phyloP scores from a whole-genome alignment of 306 rosid species.

The Malus domestica region DNA sequence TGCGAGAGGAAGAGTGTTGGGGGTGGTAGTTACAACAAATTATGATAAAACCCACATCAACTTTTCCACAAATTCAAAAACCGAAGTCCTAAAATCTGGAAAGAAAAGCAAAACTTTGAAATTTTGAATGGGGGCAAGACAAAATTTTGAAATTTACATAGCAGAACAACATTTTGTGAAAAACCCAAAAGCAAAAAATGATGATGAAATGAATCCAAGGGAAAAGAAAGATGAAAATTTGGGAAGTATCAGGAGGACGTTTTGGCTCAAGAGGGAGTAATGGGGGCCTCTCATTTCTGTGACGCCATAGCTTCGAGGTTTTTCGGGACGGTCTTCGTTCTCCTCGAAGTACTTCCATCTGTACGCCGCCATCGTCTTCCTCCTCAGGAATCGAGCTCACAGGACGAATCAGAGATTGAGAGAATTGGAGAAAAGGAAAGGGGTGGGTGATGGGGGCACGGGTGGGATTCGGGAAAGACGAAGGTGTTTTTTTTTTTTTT shows the following conservation, averaged over 20 bases:
- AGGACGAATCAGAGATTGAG: background rate
- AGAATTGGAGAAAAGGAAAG: background rate
- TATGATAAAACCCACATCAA: background rate
- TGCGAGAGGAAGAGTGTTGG: too few species aligned
- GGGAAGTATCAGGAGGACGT: conserved; percentile 50
- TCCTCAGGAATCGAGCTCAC: background rate
- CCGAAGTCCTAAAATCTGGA: background rate
- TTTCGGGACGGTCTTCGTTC: conserved; percentile 81
- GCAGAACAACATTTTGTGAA: background rate
- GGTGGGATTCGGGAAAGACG: too few species aligned
- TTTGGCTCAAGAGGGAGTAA: conserved; percentile 44
- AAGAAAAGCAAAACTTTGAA: background rate
- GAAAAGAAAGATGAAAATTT: background rate
- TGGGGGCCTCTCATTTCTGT: conserved; percentile 79
- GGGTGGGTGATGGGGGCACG: too few species aligned
- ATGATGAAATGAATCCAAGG: too few species aligned
- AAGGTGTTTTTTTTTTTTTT: too few species aligned
- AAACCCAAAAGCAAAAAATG: too few species aligned
- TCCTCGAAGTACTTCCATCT: conserved; percentile 72
- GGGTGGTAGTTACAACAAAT: background rate
- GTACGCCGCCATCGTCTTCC: conserved; percentile 43
- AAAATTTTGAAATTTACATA: background rate
- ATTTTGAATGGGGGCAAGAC: too few species aligned
- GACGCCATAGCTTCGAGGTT: conserved; percentile 81
- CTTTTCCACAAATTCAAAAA: background rate